Evolutionary conservation across 176 grass and related monocot genomes (phyloP).

Genomic region (Rhynchospora breviuscula): DNA sequence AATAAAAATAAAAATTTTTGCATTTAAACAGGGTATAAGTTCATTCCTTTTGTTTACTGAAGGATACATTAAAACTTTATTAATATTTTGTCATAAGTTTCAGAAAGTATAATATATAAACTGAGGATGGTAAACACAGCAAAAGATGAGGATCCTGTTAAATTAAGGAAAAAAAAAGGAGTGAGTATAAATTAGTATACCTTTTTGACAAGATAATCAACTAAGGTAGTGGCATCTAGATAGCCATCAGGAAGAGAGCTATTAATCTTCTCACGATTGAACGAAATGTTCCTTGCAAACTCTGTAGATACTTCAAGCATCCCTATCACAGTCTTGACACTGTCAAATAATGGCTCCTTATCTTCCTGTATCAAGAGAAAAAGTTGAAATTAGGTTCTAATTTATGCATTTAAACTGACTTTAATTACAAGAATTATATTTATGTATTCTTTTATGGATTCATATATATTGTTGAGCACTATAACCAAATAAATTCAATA

Average conservation of each 20-base stretch:
- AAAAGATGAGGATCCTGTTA: neutral
- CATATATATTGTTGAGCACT: no score
- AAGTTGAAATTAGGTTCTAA: constrained; percentile 11
- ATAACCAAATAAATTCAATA: no score
- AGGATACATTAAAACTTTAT: neutral
- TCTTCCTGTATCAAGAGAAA: constrained; percentile 64
- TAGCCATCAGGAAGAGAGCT: constrained; percentile 79
- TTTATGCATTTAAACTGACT: neutral
- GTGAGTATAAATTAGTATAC: constrained; percentile 29
- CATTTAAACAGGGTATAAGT: neutral
- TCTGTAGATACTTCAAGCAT: constrained; percentile 95
- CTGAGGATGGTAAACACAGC: neutral
- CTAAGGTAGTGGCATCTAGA: constrained; percentile 95
- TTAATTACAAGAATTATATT: no score
- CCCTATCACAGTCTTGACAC: constrained; percentile 69
- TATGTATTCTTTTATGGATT: no score
- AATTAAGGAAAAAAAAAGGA: neutral
- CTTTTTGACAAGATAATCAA: constrained; percentile 99
- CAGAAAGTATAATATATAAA: neutral
- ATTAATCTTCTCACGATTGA: constrained; percentile 76
- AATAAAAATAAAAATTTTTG: no score
- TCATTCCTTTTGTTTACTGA: neutral
- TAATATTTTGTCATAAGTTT: neutral
- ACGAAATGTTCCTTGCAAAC: constrained; percentile 89
- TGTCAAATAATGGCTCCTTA: constrained; percentile 94